phyloP scores from a whole-genome alignment of 768 basidiomycete species.

The Inosperma sp. region DNA sequence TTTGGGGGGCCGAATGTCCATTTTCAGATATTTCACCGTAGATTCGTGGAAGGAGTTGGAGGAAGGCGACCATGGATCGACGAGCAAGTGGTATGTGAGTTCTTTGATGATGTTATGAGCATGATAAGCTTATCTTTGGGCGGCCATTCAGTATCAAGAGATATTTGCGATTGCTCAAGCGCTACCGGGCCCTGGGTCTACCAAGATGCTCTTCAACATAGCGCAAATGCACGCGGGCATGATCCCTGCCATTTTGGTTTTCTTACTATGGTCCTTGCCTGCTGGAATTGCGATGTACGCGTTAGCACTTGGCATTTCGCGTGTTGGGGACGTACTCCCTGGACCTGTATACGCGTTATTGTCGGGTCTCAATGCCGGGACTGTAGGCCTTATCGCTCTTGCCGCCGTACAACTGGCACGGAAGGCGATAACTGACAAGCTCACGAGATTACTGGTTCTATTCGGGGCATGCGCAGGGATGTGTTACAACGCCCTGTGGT shows the following conservation, averaged over 20 bases:
- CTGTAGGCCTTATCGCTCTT: slow-evolving; percentile 50
- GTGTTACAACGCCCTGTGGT: slow-evolving; percentile 51
- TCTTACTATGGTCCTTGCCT: slow-evolving; percentile 45
- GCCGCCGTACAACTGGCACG: slow-evolving; percentile 45
- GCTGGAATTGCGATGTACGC: slow-evolving; percentile 45
- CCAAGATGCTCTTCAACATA: slow-evolving; percentile 47
- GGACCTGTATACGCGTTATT: slow-evolving; percentile 45
- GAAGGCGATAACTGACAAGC: slow-evolving; percentile 42
- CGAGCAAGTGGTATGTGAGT: slow-evolving; percentile 34
- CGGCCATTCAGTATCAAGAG: slow-evolving; percentile 37
- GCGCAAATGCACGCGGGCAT: slow-evolving; percentile 39
- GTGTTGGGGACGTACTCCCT: slow-evolving; percentile 41
- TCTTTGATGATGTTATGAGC: background rate
- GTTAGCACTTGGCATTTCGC: slow-evolving; percentile 40
- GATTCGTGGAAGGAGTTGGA: slow-evolving; percentile 35
- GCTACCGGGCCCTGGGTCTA: slow-evolving; percentile 46
- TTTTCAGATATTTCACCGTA: slow-evolving; percentile 42
- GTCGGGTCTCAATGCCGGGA: slow-evolving; percentile 50
- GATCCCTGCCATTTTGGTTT: slow-evolving; percentile 38
- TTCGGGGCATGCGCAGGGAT: slow-evolving; percentile 43
- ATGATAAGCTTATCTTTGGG: background rate
- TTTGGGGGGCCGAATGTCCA: slow-evolving; percentile 51
- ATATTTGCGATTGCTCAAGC: slow-evolving; percentile 46
- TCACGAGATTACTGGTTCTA: slow-evolving; percentile 40
- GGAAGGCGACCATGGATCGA: slow-evolving; percentile 37